These are phyloP conservation scores for Fusarium tjaetaba DNA, from an alignment of 2,329 filamentous ascomycete species.

Conservation along the genomic window DNA sequence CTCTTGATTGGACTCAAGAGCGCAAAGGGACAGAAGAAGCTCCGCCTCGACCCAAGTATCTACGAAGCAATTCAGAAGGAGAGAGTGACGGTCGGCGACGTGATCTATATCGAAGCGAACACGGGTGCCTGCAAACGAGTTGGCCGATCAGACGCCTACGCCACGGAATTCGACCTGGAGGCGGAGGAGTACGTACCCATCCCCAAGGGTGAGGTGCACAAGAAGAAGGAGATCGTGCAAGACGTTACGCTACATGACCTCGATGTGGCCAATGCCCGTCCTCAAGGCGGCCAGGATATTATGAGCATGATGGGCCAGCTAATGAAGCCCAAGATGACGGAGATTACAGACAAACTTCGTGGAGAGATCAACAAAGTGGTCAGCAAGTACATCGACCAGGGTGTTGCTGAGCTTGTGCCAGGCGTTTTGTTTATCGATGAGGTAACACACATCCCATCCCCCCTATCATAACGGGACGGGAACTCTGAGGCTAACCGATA, in stretches of 20 bases:
- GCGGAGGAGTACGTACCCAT: conserved; percentile 99
- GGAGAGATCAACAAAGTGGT: conserved; percentile 99
- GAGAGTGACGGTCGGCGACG: conserved; percentile 93
- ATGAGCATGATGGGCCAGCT: conserved; percentile 99
- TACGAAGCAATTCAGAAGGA: conserved; percentile 99
- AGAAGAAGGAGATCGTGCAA: conserved; percentile 99
- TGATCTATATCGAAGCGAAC: conserved; percentile 99
- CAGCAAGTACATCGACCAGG: conserved; percentile 98
- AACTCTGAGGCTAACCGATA: conserved; percentile 36
- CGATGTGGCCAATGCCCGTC: conserved; percentile 93
- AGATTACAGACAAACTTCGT: conserved; percentile 97
- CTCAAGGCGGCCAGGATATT: conserved; percentile 97
- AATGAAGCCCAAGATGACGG: conserved; percentile 99
- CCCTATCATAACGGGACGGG: conserved; percentile 28
- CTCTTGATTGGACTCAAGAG: conserved; percentile 95
- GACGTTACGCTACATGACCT: conserved; percentile 97
- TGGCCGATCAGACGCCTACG: conserved; percentile 94
- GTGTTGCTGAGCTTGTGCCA: conserved; percentile 96
- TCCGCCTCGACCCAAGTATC: conserved; percentile 95
- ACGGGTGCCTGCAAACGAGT: conserved; percentile 98
- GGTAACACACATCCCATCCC: conserved; percentile 60
- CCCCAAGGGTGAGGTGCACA: conserved; percentile 98
- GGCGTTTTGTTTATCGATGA: conserved; percentile 99
- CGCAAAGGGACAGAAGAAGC: conserved; percentile 96
- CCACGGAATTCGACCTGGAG: conserved; percentile 97